Evolutionary conservation across 2,329 filamentous ascomycete species (phyloP).

Genomic region (Penicillium sp.): DNA sequence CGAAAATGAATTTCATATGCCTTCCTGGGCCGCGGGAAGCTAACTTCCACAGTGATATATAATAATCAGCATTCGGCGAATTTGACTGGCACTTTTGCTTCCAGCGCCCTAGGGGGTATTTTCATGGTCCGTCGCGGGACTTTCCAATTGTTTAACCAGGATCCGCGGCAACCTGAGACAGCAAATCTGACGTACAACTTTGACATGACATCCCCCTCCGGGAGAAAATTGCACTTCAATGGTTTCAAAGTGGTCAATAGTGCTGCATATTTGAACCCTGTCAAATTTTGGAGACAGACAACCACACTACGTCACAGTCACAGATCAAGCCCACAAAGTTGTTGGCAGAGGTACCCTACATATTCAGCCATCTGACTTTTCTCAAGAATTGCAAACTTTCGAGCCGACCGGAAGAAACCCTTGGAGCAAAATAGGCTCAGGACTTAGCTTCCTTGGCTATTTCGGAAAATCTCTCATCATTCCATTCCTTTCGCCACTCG

Average conservation of each 20-base stretch:
- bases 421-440: neutral
- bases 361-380: conserved; percentile 17
- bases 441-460: neutral
- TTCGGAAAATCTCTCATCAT: neutral
- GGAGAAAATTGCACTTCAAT: conserved; percentile 4
- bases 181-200: conserved; percentile 4
- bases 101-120: neutral
- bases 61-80: conserved; percentile 1
- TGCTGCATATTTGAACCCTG: conserved; percentile 10
- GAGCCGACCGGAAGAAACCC: neutral
- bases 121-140: conserved; percentile 3
- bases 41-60: conserved; percentile 2
- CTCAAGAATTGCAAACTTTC: conserved; percentile 1
- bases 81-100: conserved; percentile 2
- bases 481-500: neutral
- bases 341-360: conserved; percentile 16
- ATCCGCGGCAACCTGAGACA: conserved; percentile 1
- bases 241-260: conserved; percentile 12
- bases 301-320: conserved; percentile 18
- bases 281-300: conserved; percentile 20
- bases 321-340: conserved; percentile 1
- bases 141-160: conserved; percentile 5
- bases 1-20: too few species aligned
- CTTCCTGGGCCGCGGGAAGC: neutral
- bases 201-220: conserved; percentile 3